Evolutionary conservation across 164 flowering plant genomes (phyloP), one percentile per base, ranked within the genome.

Genomic region (Vitis cinerea): DNA sequence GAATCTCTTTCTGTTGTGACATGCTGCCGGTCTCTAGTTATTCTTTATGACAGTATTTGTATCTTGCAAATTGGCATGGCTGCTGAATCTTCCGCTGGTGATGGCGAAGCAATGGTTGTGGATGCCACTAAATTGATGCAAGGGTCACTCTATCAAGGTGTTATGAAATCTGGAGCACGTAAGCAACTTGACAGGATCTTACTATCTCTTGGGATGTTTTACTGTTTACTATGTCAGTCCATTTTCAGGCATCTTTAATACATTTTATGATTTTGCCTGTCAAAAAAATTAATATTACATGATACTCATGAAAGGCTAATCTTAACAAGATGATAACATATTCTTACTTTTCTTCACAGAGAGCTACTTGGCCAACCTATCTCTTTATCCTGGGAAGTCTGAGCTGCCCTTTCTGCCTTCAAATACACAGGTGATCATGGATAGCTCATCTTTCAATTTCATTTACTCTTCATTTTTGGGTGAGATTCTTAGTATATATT

Each of bases 371-470:
- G 99, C 99, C 69, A 95, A 91, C 65, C 79, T 95, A 29, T 87
- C 93, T 78, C 89, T 95, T 54, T 95, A 93, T 79, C 98, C 99
- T 53, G 99, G 92, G 66, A 90, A 85, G 75, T 90, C 94, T 61
- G 88, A 93, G 81, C 78, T 95, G 75, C 96, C 97, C 62, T 95
- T 94, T 86, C 72, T 95, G 66, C 99, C 99, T 61, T 73, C 82
- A 65, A 92, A 92, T 76, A 92, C 95, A 47, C 98, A 92, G 93
- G 98, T 92, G 65, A 8, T 14, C 52, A 47, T 29, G 31, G 44
- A 6, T 37, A 37, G 4, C 19, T 67, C 29, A 23, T 9, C 61
- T 52, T 37, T 31, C 19, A 37, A 37, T 37, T 37, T 37, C 44
- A 37, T 37, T 6, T 37, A 37, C 7, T 37, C 44, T 37, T 37